These are phyloP conservation scores for Fraxinus nigra DNA, from an alignment of 305 asterid genomes.

Conservation along the genomic window DNA sequence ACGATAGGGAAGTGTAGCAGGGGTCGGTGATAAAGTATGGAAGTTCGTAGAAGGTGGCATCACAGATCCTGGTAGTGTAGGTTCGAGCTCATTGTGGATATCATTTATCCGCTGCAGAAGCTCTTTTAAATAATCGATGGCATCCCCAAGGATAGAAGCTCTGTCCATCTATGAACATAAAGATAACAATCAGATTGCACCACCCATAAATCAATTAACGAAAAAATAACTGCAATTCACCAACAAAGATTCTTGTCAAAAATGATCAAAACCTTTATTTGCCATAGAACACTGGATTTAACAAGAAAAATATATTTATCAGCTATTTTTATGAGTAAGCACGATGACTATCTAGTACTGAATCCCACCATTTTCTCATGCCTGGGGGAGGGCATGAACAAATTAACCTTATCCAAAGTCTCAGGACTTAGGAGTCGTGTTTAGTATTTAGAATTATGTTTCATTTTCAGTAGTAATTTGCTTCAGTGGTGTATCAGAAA, in stretches of 20 bases:
- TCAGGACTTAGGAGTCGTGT: background rate
- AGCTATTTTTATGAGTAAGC: background rate
- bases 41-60: constrained; percentile 36
- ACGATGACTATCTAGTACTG: background rate
- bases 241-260: background rate
- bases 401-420: constrained; percentile 6
- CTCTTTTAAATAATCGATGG: constrained; percentile 46
- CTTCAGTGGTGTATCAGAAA: background rate
- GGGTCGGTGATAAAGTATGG: constrained; percentile 44
- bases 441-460: background rate
- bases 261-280: background rate
- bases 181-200: background rate
- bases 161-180: constrained; percentile 38
- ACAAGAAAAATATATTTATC: background rate
- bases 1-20: constrained; percentile 34
- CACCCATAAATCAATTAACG: background rate
- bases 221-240: background rate
- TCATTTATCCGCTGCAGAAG: constrained; percentile 47
- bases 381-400: background rate
- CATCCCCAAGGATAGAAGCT: constrained; percentile 51
- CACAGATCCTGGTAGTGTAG: constrained; percentile 35
- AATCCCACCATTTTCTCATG: background rate
- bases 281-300: background rate
- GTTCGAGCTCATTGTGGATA: constrained; percentile 46
- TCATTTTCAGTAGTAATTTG: background rate